phyloP scores from a whole-genome alignment of 345 rosid genomes.

The Syzygium oleosum region DNA sequence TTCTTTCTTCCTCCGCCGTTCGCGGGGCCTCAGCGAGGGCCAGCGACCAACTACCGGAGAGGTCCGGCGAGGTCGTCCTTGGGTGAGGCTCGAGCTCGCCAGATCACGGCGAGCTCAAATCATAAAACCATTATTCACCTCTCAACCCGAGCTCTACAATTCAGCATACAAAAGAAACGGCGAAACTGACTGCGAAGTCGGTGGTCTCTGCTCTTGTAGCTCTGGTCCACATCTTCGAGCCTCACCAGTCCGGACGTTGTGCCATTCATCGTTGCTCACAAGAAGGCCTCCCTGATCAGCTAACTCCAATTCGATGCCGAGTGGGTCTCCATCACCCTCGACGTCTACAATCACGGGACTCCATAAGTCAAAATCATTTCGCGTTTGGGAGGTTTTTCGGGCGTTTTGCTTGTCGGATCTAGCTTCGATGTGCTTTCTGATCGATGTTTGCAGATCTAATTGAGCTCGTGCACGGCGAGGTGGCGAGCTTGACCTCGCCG shows the following conservation, averaged over 20 bases:
- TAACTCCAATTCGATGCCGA: constrained; percentile 76
- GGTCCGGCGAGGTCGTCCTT: rapidly evolving
- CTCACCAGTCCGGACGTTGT: constrained; percentile 19
- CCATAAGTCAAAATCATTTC: constrained; percentile 27
- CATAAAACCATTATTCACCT: no score
- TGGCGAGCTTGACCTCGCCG: neutral
- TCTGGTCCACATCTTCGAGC: no score
- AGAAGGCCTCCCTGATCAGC: constrained; percentile 75
- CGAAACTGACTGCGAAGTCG: no score
- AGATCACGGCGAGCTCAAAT: no score
- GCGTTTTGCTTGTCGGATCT: no score
- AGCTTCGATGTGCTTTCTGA: neutral
- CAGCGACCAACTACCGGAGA: rapidly evolving
- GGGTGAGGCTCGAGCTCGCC: no score
- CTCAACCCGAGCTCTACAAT: no score
- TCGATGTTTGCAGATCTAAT: neutral
- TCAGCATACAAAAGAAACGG: no score
- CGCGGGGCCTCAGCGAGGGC: rapidly evolving
- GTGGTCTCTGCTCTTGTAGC: no score
- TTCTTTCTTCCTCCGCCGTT: rapidly evolving
- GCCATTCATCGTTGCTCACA: constrained; percentile 86
- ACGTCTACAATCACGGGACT: constrained; percentile 85
- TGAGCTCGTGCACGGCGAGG: neutral
- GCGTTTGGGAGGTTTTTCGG: no score
- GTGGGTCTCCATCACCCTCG: constrained; percentile 69